Evolutionary conservation across 2,329 filamentous ascomycete genomes (phyloP).

Genomic region (Xylaria sp.): DNA sequence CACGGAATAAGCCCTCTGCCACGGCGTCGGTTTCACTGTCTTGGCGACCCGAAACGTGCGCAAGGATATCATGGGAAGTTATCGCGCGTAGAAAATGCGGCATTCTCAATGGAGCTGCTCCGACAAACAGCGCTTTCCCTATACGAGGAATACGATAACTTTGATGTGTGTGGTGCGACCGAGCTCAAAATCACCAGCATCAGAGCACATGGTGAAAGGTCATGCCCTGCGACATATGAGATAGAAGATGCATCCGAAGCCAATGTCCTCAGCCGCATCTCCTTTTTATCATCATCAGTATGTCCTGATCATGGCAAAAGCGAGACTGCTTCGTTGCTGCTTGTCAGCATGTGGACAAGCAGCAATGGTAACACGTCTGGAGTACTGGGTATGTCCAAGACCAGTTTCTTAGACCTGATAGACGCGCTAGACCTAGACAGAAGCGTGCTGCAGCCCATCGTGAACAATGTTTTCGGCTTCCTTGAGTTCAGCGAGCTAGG

Average conservation of each 20-base stretch:
- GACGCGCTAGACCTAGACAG: neutral
- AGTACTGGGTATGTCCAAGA: neutral
- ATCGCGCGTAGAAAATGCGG: neutral
- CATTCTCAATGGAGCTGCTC: neutral
- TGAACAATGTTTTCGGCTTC: neutral
- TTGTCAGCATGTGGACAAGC: conserved; percentile 2
- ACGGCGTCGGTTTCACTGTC: neutral
- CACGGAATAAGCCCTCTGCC: neutral
- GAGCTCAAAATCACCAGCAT: conserved; percentile 1
- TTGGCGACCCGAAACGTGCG: neutral
- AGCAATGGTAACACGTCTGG: neutral
- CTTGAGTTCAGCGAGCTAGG: neutral
- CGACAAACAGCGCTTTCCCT: neutral
- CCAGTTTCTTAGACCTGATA: neutral
- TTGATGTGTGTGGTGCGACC: neutral
- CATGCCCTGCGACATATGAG: neutral
- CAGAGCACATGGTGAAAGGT: neutral
- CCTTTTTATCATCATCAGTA: neutral
- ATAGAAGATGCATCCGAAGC: neutral
- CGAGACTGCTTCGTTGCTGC: neutral
- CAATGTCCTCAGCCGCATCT: neutral
- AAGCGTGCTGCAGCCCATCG: neutral
- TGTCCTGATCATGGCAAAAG: neutral
- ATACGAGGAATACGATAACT: neutral
- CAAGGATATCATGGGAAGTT: neutral